phyloP scores from a whole-genome alignment of 2,329 filamentous ascomycete genomes.

The Stagonosporopsis tanaceti region DNA sequence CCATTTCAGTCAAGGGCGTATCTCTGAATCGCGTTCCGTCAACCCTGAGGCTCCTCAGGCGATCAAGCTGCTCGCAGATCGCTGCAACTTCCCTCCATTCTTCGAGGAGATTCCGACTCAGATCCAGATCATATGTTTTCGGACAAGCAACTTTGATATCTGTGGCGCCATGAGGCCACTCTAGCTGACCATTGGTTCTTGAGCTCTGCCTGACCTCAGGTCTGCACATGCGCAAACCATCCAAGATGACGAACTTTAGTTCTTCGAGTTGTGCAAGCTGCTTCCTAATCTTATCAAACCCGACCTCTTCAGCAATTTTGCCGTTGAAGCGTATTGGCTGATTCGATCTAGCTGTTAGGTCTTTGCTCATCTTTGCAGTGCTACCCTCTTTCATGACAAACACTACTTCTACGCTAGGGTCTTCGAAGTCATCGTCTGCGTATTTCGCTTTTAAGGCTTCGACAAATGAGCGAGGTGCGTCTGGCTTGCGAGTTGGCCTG shows the following conservation, averaged over 20 bases:
- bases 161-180: conserved; percentile 40
- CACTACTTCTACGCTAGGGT: conserved; percentile 42
- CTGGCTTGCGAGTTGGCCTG: conserved; percentile 74
- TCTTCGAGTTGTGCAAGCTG: conserved; percentile 81
- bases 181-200: conserved; percentile 19
- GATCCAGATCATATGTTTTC: conserved; percentile 75
- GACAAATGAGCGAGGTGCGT: conserved; percentile 75
- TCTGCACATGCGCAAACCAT: conserved; percentile 71
- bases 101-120: conserved; percentile 84
- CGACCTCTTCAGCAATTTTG: conserved; percentile 91
- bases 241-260: conserved; percentile 81
- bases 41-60: conserved; percentile 71
- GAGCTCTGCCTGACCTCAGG: conserved; percentile 35
- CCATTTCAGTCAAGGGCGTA: conserved; percentile 33
- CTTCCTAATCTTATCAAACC: conserved; percentile 89
- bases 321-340: conserved; percentile 74
- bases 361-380: conserved; percentile 24
- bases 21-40: conserved; percentile 76
- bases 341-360: conserved; percentile 27
- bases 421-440: conserved; percentile 63
- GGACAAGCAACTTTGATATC: conserved; percentile 66
- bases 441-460: conserved; percentile 86
- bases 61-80: conserved; percentile 75
- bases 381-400: conserved; percentile 35
- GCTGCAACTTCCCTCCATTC: conserved; percentile 70